Conservation (phyloP, 2,329 filamentous ascomycete species). For the Simplicillium sp. region DNA sequence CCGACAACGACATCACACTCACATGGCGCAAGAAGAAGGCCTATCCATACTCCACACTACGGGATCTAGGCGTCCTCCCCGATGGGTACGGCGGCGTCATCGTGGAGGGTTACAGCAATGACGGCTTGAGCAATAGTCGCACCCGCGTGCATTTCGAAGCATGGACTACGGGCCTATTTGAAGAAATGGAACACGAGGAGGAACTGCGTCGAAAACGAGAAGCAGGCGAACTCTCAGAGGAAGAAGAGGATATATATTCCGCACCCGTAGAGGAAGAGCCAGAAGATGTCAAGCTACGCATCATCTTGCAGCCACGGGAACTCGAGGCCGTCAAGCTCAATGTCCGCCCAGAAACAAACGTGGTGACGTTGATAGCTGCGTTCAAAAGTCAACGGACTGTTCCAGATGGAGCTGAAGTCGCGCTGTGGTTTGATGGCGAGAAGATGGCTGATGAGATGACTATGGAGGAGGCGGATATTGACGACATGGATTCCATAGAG, state of each 20-base stretch:
- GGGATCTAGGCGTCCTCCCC: slow-evolving; percentile 51
- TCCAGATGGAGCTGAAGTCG: slow-evolving; percentile 40
- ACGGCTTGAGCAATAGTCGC: slow-evolving; percentile 39
- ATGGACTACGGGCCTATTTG: slow-evolving; percentile 59
- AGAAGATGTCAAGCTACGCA: slow-evolving; percentile 30
- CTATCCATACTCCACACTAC: slow-evolving; percentile 67
- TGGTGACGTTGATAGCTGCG: slow-evolving; percentile 51
- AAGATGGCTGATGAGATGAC: slow-evolving; percentile 48
- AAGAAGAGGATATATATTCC: slow-evolving; percentile 18
- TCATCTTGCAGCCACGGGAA: slow-evolving; percentile 45
- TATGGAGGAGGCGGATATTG: slow-evolving; percentile 60
- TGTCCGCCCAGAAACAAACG: slow-evolving; percentile 44
- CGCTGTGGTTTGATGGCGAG: slow-evolving; percentile 69
- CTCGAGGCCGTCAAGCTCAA: slow-evolving; percentile 39
- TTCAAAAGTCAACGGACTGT: slow-evolving; percentile 50
- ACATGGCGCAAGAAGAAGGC: slow-evolving; percentile 69
- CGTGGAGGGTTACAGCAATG: slow-evolving; percentile 20
- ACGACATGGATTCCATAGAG: slow-evolving; percentile 67
- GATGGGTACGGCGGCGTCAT: slow-evolving; percentile 31
- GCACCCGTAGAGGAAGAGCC: slow-evolving; percentile 7
- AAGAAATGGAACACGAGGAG: slow-evolving; percentile 34
- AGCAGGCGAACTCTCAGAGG: slow-evolving; percentile 26
- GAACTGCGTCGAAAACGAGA: slow-evolving; percentile 35
- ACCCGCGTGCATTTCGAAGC: slow-evolving; percentile 65
- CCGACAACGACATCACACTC: slow-evolving; percentile 54